Base-by-base conservation (phyloP, 768 basidiomycete genomes). In the Tremella yokohamensis region DNA sequence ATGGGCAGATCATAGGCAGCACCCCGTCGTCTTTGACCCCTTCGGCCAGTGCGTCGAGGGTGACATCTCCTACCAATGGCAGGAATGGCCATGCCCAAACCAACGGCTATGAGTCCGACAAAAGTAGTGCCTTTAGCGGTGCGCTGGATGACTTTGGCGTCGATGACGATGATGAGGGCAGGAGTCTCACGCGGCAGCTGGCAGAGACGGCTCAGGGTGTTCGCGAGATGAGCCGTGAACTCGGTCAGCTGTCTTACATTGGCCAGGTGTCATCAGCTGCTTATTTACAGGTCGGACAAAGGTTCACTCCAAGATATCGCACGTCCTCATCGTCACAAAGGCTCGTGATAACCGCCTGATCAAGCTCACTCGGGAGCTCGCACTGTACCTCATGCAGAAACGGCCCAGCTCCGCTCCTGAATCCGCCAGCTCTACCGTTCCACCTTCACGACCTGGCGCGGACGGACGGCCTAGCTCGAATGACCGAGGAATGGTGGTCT, bases 161-260 rank as follows among this genome's bases (percentile, higher is more conserved):
- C 40, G 58, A 73, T 47, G 48, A 58, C 15, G 85, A 88, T 20
- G 86, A 85, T 45, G 84, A 84, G 61, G 83, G 82, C 0, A 83
- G 83, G 42, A 93, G 86, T 73, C 77, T 98, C 68, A 98, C 96
- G 6, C 87, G 84, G 72, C 90, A 92, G 66, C 82, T 99, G 13
- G 96, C 94, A 8, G 94, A 94, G 79, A 99, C 96, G 18, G 96
- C 96, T 16, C 89, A 91, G 12, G 88, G 91, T 39, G 96, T 99
- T 11, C 83, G 96, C 49, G 96, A 99, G 78, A 93, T 97, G 91
- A 94, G 91, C 84, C 94, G 94, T 77, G 90, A 94, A 76, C 85
- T 99, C 16, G 96, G 94, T 90, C 66, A 52, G 78, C 29, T 6
- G 29, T n/a, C 29, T 6, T 34, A 34, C 29, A 34, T n/a, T n/a